Conservation (phyloP, 139 green algal genomes). For the Zygnema circumcarinatum region DNA sequence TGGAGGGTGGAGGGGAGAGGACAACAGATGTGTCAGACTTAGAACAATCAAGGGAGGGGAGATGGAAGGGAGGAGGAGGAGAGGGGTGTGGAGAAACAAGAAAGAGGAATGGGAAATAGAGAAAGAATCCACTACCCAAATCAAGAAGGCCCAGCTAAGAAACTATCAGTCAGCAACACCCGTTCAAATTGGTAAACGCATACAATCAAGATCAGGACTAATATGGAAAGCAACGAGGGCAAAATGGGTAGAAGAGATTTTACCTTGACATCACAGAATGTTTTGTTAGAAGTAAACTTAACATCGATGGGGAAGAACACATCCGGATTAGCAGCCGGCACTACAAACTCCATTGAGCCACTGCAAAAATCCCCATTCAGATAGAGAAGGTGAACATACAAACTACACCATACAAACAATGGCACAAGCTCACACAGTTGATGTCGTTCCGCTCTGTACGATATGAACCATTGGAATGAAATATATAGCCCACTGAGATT, state of each 20-base stretch:
- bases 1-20: too few species aligned
- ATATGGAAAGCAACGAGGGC: background rate
- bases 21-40: too few species aligned
- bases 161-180: background rate
- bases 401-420: background rate
- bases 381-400: background rate
- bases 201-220: background rate
- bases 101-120: too few species aligned
- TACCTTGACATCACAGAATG: slow-evolving; percentile 82
- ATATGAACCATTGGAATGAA: too few species aligned
- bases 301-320: slow-evolving; percentile 94
- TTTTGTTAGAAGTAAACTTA: slow-evolving; percentile 76
- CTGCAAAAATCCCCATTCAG: slow-evolving; percentile 63
- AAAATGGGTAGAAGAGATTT: too few species aligned
- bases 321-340: slow-evolving; percentile 76
- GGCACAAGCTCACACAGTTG: background rate
- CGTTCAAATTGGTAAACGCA: background rate
- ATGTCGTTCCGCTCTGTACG: background rate
- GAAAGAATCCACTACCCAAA: background rate
- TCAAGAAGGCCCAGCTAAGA: background rate
- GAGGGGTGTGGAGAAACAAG: too few species aligned
- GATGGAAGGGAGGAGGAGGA: too few species aligned
- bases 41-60: too few species aligned
- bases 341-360: slow-evolving; percentile 94
- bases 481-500: too few species aligned